Conservation (phyloP, 2,329 filamentous ascomycete genomes). For the Lachnellula suecica region DNA sequence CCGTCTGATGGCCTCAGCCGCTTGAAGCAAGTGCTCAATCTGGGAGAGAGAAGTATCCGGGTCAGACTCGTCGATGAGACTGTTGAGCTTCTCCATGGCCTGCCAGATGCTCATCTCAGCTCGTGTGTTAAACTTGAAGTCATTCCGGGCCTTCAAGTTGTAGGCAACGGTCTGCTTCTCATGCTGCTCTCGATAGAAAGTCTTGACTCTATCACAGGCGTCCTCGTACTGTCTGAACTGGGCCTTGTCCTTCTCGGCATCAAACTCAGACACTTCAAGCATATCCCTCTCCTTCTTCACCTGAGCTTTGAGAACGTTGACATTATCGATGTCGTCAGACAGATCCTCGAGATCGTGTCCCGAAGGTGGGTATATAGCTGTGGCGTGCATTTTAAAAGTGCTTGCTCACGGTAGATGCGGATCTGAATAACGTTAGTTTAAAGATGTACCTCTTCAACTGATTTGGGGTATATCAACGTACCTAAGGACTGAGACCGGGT, state of each 20-base stretch:
- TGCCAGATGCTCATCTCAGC: slow-evolving; percentile 81
- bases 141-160: slow-evolving; percentile 77
- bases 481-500: too few relatives aligned
- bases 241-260: slow-evolving; percentile 74
- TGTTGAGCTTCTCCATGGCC: slow-evolving; percentile 90
- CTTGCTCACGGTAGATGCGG: too few relatives aligned
- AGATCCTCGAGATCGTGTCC: slow-evolving; percentile 40
- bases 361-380: too few relatives aligned
- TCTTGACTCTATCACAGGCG: slow-evolving; percentile 80
- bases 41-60: slow-evolving; percentile 85
- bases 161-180: slow-evolving; percentile 76
- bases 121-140: slow-evolving; percentile 65
- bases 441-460: too few relatives aligned
- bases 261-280: slow-evolving; percentile 64
- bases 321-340: slow-evolving; percentile 51
- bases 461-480: too few relatives aligned
- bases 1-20: slow-evolving; percentile 83
- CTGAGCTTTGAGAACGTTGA: slow-evolving; percentile 51
- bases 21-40: slow-evolving; percentile 87
- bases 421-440: too few relatives aligned
- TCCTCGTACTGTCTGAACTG: slow-evolving; percentile 81
- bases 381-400: too few relatives aligned
- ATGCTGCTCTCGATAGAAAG: slow-evolving; percentile 77
- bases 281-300: slow-evolving; percentile 37
- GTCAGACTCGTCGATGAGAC: slow-evolving; percentile 86